Evolutionary conservation across 257 asterid species (phyloP).

Genomic region (Solanum tacnaense): DNA sequence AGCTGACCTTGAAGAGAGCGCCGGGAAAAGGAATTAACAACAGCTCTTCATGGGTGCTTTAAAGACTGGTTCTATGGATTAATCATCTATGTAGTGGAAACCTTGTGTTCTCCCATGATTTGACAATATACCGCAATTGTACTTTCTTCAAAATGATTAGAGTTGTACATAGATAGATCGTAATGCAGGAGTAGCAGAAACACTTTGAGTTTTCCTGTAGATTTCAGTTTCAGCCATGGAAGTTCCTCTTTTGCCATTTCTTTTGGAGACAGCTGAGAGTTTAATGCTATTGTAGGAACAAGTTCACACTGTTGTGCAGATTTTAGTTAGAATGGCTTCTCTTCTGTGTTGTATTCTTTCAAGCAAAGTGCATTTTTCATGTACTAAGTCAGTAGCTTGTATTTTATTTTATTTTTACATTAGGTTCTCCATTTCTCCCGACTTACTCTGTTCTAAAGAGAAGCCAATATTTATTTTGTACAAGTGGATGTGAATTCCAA

Average conservation of each 20-base stretch:
- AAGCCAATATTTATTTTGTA: not conserved
- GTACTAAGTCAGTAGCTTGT: not conserved
- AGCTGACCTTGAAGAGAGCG: conserved; percentile 64
- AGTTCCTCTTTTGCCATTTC: not conserved
- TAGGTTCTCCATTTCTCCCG: not conserved
- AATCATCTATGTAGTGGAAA: not conserved
- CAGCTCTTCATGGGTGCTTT: conserved; percentile 70
- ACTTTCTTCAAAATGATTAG: conserved; percentile 73
- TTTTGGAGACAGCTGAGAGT: conserved; percentile 2
- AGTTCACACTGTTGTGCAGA: conserved; percentile 9
- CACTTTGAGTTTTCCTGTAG: not conserved
- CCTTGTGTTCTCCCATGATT: not conserved
- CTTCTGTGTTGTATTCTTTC: not conserved
- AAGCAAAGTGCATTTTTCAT: not conserved
- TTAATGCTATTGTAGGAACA: not conserved
- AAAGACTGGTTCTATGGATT: conserved; percentile 70
- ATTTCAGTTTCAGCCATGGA: not conserved
- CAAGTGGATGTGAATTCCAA: not conserved
- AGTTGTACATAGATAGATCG: not conserved
- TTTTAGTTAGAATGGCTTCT: conserved; percentile 4
- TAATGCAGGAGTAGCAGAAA: not conserved
- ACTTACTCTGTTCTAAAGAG: not conserved
- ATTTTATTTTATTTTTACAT: not conserved
- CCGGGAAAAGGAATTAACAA: conserved; percentile 76
- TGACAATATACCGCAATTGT: conserved; percentile 72